phyloP scores from a whole-genome alignment of 2,329 filamentous ascomycete species.

The Sclerotinia glacialis region DNA sequence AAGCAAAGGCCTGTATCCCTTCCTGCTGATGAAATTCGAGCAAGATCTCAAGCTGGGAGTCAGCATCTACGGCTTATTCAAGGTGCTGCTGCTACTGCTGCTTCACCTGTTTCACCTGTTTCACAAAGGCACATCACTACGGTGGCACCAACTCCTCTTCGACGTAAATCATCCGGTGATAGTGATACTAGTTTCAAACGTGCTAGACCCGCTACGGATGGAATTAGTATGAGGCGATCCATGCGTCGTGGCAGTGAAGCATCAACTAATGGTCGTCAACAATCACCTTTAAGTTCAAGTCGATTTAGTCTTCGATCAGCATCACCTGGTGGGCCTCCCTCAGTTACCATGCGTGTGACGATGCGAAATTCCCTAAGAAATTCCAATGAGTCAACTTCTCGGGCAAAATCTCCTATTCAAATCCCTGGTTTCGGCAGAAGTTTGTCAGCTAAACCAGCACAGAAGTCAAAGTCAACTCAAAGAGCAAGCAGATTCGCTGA shows the following conservation, averaged over 20 bases:
- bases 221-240: slow-evolving; percentile 65
- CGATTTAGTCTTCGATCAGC: slow-evolving; percentile 68
- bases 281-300: slow-evolving; percentile 48
- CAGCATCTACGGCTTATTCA: slow-evolving; percentile 30
- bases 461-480: slow-evolving; percentile 26
- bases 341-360: slow-evolving; percentile 42
- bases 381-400: slow-evolving; percentile 32
- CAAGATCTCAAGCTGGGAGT: slow-evolving; percentile 29
- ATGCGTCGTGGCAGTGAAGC: slow-evolving; percentile 55
- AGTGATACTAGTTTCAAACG: slow-evolving; percentile 84
- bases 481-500: slow-evolving; percentile 38
- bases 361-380: slow-evolving; percentile 40
- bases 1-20: slow-evolving; percentile 38
- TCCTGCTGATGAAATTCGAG: slow-evolving; percentile 25
- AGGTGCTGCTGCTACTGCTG: slow-evolving; percentile 28
- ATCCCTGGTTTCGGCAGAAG: slow-evolving; percentile 33
- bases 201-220: slow-evolving; percentile 48
- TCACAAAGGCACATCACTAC: slow-evolving; percentile 19
- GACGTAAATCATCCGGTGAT: slow-evolving; percentile 59
- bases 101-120: slow-evolving; percentile 24
- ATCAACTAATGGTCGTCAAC: slow-evolving; percentile 36
- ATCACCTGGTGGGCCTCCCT: slow-evolving; percentile 56
- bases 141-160: slow-evolving; percentile 40
- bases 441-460: slow-evolving; percentile 22
- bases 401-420: slow-evolving; percentile 27